Evolutionary conservation across 2,329 filamentous ascomycete species (phyloP).

Genomic region (Diaporthe helianthi): DNA sequence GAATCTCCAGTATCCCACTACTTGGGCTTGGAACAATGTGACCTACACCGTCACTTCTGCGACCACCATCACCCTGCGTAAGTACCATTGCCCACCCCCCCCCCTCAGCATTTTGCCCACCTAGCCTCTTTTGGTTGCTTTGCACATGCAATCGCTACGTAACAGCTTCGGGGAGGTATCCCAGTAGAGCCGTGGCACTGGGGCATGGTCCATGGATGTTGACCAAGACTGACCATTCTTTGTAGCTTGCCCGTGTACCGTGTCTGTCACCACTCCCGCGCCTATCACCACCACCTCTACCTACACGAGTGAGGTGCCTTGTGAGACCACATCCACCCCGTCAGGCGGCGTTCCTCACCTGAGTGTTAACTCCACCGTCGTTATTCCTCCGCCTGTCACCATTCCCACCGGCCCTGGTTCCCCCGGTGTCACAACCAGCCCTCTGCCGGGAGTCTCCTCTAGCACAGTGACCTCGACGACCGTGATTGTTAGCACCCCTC

Average conservation of each 20-base stretch:
- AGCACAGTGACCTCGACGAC: conserved; percentile 30
- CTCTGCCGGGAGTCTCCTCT: conserved; percentile 34
- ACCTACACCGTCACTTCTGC: conserved; percentile 53
- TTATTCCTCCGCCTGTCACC: conserved; percentile 30
- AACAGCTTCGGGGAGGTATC: background rate
- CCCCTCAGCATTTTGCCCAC: background rate
- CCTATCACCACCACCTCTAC: conserved; percentile 42
- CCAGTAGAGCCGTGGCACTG: background rate
- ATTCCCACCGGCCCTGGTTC: conserved; percentile 30
- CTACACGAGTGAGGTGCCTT: conserved; percentile 33
- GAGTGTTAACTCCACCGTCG: conserved; percentile 25
- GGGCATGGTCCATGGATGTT: background rate
- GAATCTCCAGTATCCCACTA: conserved; percentile 45
- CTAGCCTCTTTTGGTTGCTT: background rate
- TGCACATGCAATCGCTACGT: background rate
- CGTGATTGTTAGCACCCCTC: conserved; percentile 36
- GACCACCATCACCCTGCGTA: conserved; percentile 54
- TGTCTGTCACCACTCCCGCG: conserved; percentile 45
- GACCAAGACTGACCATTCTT: conserved; percentile 39
- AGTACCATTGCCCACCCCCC: conserved; percentile 34
- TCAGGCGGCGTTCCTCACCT: conserved; percentile 27
- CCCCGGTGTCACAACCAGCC: background rate
- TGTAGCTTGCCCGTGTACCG: conserved; percentile 56
- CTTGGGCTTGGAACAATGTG: conserved; percentile 48
- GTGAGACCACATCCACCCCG: conserved; percentile 31